Evolutionary conservation across 2,329 filamentous ascomycete genomes (phyloP).

Genomic region (Pestalotiopsis fici): DNA sequence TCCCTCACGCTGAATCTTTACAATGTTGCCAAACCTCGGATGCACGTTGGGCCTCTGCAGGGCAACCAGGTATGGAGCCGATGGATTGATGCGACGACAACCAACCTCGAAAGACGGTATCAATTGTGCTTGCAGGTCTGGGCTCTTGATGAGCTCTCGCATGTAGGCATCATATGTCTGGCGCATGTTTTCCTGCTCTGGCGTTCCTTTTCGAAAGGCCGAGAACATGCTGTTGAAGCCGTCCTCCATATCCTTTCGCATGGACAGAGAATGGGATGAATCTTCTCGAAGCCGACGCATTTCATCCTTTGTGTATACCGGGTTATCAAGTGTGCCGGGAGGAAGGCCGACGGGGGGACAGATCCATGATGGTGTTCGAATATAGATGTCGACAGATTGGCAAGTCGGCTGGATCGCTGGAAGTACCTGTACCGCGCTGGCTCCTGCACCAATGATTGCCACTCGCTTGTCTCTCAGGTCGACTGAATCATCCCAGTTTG

Average conservation of each 20-base stretch:
- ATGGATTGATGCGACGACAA: background rate
- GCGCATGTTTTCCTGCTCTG: slow-evolving; percentile 1
- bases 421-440: slow-evolving; percentile 1
- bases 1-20: background rate
- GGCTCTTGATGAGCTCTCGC: background rate
- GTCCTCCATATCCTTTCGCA: background rate
- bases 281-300: background rate
- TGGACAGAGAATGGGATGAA: background rate
- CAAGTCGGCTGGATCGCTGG: background rate
- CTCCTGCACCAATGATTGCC: slow-evolving; percentile 47
- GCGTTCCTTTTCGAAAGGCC: background rate
- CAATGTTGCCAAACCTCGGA: background rate
- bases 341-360: background rate
- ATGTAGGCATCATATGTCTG: background rate
- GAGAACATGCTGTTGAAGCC: background rate
- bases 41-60: background rate
- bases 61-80: background rate
- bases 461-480: slow-evolving; percentile 49
- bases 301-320: background rate
- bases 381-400: background rate
- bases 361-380: slow-evolving; percentile 1
- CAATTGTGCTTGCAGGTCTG: background rate
- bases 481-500: slow-evolving; percentile 53
- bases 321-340: background rate
- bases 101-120: background rate